Conservation (phyloP, 768 basidiomycete species). For the Termitomyces heimii region DNA sequence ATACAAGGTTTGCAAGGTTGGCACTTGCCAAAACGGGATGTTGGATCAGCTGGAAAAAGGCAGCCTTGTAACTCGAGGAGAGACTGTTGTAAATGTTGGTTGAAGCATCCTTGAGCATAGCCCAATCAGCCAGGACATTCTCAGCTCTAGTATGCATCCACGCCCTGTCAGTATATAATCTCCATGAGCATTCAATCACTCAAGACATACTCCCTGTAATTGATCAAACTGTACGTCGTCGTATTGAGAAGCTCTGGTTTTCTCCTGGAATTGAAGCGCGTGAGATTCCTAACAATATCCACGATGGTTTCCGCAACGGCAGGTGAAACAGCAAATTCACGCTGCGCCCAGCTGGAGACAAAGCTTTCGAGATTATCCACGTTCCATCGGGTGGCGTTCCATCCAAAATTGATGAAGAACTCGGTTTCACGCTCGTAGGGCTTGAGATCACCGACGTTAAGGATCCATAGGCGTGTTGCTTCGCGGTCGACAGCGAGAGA, state of each 20-base stretch:
- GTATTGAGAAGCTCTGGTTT: constrained; percentile 63
- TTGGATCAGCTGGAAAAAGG: constrained; percentile 70
- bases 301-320: constrained; percentile 36
- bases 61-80: constrained; percentile 37
- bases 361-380: constrained; percentile 47
- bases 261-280: constrained; percentile 49
- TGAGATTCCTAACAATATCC: constrained; percentile 49
- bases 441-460: constrained; percentile 75
- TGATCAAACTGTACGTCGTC: constrained; percentile 56
- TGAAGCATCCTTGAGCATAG: constrained; percentile 39
- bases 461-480: constrained; percentile 57
- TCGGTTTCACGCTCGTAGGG: constrained; percentile 68
- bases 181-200: neutral
- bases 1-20: constrained; percentile 49
- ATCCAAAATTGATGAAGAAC: constrained; percentile 61
- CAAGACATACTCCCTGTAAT: constrained; percentile 59
- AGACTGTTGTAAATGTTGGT: constrained; percentile 52
- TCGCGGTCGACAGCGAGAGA: constrained; percentile 55
- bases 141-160: constrained; percentile 46
- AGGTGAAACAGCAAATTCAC: constrained; percentile 51
- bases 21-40: constrained; percentile 56
- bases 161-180: neutral
- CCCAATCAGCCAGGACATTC: constrained; percentile 44
- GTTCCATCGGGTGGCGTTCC: constrained; percentile 52
- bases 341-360: constrained; percentile 52